Percentiles rank a stretch among this genome's conserved stretches.
Conservation (phyloP, 345 rosid genomes). For the Salix caprea region DNA sequence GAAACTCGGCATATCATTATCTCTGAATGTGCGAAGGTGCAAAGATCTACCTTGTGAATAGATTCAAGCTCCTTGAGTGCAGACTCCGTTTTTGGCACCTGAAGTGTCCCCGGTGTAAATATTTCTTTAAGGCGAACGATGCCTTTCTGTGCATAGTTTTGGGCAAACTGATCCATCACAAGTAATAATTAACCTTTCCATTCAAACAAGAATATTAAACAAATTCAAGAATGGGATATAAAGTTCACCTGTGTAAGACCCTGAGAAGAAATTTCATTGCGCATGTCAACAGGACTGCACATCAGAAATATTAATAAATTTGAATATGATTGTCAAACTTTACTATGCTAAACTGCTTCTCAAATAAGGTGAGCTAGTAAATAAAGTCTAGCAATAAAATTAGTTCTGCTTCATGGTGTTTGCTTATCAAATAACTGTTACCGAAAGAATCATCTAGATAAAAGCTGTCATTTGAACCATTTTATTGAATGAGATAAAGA, state of each 20-base stretch:
- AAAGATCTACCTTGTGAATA: constrained; percentile 68
- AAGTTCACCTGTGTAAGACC: constrained; percentile 72
- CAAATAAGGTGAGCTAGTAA: too few species aligned
- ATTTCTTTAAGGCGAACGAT: constrained; percentile 76
- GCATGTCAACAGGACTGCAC: constrained; percentile 82
- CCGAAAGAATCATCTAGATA: neutral
- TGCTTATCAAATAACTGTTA: too few species aligned
- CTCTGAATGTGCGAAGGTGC: neutral
- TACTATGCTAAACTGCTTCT: neutral
- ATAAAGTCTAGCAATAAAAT: too few species aligned
- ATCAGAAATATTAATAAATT: constrained; percentile 12
- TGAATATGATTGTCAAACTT: neutral
- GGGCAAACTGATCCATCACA: constrained; percentile 58
- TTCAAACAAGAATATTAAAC: constrained; percentile 1
- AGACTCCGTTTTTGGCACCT: constrained; percentile 60
- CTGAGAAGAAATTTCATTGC: constrained; percentile 67
- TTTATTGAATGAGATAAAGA: constrained; percentile 9
- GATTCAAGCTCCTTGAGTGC: constrained; percentile 87
- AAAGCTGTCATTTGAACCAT: neutral
- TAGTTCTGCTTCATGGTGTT: too few species aligned
- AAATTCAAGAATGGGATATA: neutral
- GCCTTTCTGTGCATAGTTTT: constrained; percentile 58
- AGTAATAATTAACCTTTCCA: neutral
- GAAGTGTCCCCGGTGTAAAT: constrained; percentile 60
- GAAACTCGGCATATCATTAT: neutral